phyloP scores from a whole-genome alignment of 1,284 basidiomycete species.

The Ustilago nuda region DNA sequence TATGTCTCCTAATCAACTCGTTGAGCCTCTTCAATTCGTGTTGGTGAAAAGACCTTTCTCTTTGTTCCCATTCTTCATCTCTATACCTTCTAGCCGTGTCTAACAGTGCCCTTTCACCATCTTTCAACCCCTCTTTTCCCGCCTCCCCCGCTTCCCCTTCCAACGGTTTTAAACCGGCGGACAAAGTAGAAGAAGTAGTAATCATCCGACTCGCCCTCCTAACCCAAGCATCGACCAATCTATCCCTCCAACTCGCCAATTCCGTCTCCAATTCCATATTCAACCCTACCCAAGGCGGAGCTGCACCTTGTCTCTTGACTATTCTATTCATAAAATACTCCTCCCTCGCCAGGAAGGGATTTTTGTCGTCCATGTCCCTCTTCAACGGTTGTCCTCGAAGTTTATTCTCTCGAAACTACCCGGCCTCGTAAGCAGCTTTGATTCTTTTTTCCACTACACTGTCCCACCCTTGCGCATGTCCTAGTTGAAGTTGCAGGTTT shows the following conservation, averaged over 20 bases:
- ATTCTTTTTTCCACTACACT: slow-evolving; percentile 57
- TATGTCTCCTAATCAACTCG: slow-evolving; percentile 56
- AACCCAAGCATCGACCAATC: slow-evolving; percentile 76
- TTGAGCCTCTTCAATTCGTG: slow-evolving; percentile 54
- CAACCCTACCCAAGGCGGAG: slow-evolving; percentile 90
- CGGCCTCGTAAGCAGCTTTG: slow-evolving; percentile 77
- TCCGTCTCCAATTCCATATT: slow-evolving; percentile 78
- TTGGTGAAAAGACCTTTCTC: slow-evolving; percentile 72
- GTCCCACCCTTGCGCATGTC: slow-evolving; percentile 59
- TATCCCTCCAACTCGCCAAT: slow-evolving; percentile 75
- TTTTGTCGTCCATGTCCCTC: slow-evolving; percentile 76
- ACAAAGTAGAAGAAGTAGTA: slow-evolving; percentile 66
- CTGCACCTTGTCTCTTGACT: slow-evolving; percentile 83
- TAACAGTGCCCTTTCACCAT: slow-evolving; percentile 21
- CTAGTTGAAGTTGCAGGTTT: slow-evolving; percentile 33
- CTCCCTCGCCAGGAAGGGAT: slow-evolving; percentile 74
- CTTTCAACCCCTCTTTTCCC: background rate
- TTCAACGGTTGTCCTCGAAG: slow-evolving; percentile 80
- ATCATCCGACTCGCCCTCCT: slow-evolving; percentile 77
- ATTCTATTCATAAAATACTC: slow-evolving; percentile 82
- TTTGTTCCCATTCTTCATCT: slow-evolving; percentile 80
- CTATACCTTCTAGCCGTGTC: slow-evolving; percentile 72
- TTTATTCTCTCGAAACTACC: slow-evolving; percentile 79
- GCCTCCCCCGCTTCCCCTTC: slow-evolving; percentile 47
- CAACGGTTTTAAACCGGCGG: slow-evolving; percentile 70